phyloP scores from a whole-genome alignment of 345 rosid genomes.

The Gossypium herbaceum region DNA sequence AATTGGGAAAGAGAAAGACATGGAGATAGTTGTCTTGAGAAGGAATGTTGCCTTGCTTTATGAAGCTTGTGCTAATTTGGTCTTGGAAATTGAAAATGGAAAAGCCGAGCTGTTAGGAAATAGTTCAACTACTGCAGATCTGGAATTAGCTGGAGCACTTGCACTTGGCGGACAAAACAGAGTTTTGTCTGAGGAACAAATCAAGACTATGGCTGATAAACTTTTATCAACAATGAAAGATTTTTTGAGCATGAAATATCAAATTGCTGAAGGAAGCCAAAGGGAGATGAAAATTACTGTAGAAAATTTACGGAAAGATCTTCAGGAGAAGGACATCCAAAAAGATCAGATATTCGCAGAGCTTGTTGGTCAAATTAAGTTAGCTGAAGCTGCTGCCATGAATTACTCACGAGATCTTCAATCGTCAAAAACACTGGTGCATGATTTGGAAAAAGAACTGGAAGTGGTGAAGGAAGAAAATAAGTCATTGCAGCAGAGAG shows the following conservation, averaged over 20 bases:
- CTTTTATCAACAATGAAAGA: slow-evolving; percentile 47
- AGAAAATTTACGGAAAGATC: slow-evolving; percentile 72
- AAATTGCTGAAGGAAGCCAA: slow-evolving; percentile 40
- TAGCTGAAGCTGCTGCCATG: slow-evolving; percentile 73
- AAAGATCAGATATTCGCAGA: slow-evolving; percentile 75
- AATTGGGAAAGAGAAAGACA: slow-evolving; percentile 43
- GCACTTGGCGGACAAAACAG: slow-evolving; percentile 20
- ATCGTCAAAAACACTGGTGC: slow-evolving; percentile 44
- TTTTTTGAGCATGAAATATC: slow-evolving; percentile 43
- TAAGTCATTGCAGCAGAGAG: slow-evolving; percentile 45
- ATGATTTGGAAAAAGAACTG: slow-evolving; percentile 57
- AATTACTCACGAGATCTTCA: slow-evolving; percentile 60
- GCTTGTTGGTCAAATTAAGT: slow-evolving; percentile 80
- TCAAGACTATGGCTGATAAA: slow-evolving; percentile 49
- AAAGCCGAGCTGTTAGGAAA: slow-evolving; percentile 44
- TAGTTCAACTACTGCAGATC: slow-evolving; percentile 21
- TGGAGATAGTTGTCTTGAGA: slow-evolving; percentile 44
- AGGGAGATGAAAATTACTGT: slow-evolving; percentile 67
- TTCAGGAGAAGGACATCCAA: slow-evolving; percentile 85
- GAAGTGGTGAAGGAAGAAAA: slow-evolving; percentile 43
- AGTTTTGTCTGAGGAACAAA: slow-evolving; percentile 49
- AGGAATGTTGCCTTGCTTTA: slow-evolving; percentile 54
- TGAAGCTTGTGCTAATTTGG: slow-evolving; percentile 56
- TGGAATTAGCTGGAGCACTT: slow-evolving; percentile 23
- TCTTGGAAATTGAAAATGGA: slow-evolving; percentile 61